Percentiles rank a stretch among this genome's conserved stretches.
Evolutionary conservation across 306 rosid species (phyloP).

Genomic region (Casuarina equisetifolia): DNA sequence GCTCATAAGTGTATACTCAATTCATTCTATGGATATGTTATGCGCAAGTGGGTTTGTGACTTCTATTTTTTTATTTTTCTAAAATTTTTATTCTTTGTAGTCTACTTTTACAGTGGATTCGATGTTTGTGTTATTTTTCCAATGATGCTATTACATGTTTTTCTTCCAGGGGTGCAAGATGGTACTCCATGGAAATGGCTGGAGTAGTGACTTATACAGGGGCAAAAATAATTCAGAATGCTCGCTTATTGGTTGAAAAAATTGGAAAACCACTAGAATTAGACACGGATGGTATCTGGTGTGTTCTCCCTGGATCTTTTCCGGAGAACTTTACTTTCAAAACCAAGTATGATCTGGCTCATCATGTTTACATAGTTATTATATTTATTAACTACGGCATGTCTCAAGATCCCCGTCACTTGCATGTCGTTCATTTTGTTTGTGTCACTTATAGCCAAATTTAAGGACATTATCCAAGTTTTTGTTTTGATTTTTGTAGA

Average conservation of each 20-base stretch:
- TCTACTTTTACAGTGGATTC: constrained; percentile 18
- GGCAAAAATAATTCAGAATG: constrained; percentile 98
- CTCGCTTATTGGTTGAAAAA: constrained; percentile 87
- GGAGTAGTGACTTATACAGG: constrained; percentile 99
- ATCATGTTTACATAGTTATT: constrained; percentile 21
- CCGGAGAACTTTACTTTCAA: constrained; percentile 94
- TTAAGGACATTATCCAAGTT: constrained; percentile 8
- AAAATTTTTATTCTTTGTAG: constrained; percentile 16
- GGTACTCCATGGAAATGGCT: constrained; percentile 99
- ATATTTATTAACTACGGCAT: not conserved
- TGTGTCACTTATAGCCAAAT: constrained; percentile 11
- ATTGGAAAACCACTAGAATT: constrained; percentile 97
- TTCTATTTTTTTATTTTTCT: constrained; percentile 28
- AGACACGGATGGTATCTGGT: constrained; percentile 99
- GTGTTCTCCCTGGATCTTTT: constrained; percentile 96
- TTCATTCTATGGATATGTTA: constrained; percentile 92
- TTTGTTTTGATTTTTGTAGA: constrained; percentile 12
- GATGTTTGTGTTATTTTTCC: constrained; percentile 18
- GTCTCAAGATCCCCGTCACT: constrained; percentile 11
- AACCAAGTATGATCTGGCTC: constrained; percentile 60
- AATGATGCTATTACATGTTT: constrained; percentile 30
- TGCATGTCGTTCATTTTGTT: constrained; percentile 1
- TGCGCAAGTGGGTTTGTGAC: constrained; percentile 84
- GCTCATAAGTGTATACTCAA: constrained; percentile 91
- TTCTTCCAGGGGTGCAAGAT: constrained; percentile 86